Conservation (phyloP, 2,329 filamentous ascomycete species). For the Hymenoscyphus fructigenus region DNA sequence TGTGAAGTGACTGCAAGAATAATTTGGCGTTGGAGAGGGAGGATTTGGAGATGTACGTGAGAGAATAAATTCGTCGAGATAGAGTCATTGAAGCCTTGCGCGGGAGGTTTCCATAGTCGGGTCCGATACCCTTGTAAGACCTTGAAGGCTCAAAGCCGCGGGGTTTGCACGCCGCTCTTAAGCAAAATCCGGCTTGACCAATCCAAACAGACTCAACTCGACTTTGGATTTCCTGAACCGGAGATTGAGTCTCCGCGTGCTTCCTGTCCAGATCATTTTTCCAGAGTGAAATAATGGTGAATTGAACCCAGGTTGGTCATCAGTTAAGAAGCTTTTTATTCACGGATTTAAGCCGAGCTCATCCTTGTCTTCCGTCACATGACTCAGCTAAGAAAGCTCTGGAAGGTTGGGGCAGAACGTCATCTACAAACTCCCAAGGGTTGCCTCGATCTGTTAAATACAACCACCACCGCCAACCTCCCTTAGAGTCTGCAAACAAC, state of each 20-base stretch:
- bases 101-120: not conserved
- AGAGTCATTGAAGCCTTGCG: slow-evolving; percentile 2
- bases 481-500: slow-evolving; percentile 7
- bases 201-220: too few species aligned
- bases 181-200: too few species aligned
- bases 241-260: too few species aligned
- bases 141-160: slow-evolving; percentile 2
- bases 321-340: too few species aligned
- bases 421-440: not conserved
- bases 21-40: too few species aligned
- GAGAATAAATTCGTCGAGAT: too few species aligned
- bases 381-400: slow-evolving; percentile 5
- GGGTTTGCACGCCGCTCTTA: not conserved
- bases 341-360: too few species aligned
- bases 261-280: too few species aligned
- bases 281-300: too few species aligned
- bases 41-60: too few species aligned
- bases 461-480: slow-evolving; percentile 3
- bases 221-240: too few species aligned
- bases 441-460: not conserved
- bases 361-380: not conserved
- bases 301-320: too few species aligned
- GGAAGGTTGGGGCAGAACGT: not conserved
- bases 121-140: not conserved
- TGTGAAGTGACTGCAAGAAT: not conserved